Base-by-base conservation (phyloP, 148 eudicot species). In the Fagopyrum tataricum region DNA sequence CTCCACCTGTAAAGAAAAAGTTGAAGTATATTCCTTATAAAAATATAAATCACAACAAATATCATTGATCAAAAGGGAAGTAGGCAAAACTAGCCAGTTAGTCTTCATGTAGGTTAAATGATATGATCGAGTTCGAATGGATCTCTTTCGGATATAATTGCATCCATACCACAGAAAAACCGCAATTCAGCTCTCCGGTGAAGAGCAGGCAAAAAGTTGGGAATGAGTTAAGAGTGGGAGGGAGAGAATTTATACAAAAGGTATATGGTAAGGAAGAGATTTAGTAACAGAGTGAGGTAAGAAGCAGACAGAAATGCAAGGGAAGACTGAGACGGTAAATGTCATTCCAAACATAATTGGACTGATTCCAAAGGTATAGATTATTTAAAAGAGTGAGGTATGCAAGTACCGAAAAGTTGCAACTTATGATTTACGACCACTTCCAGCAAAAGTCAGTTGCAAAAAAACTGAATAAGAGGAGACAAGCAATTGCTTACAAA, bases 1-100 rank as follows among this genome's bases (percentile, higher is more conserved):
- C 79, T 89, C 96, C 77, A 73, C 86, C 97, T 95, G 77, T 78
- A 69, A 20, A 70, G 31, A 31, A 70, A 70, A 20, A 46, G 31
- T 58, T n/a, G 12, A 58, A 58, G 37, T 4, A 23, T 56, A 56
- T 4, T 56, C 5, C 5, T n/a, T 6, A 12, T 31, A 7, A 66
- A 5, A 66, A 55, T 26, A 3, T 55, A 18, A 55, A 2, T 8
- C 26, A 20, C 61, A 55, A 7, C n/a, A 52, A 52, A 20, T 15
- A 52, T 52, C 0, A 52, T 52, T 13, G 56, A 55, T 55, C 24
- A 55, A 5, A 55, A 55, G 24, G 26, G 20, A 20, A 6, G 24
- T 55, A 55, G 24, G 4, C 24, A 55, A 15, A 52, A 52, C 56
- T n/a, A n/a, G 20, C 49, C 49, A 46, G 49, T 46, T 46, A 8